Percentiles rank a stretch among this genome's conserved stretches.
Conservation (phyloP, 148 eudicot genomes). For the Cornus controversa region DNA sequence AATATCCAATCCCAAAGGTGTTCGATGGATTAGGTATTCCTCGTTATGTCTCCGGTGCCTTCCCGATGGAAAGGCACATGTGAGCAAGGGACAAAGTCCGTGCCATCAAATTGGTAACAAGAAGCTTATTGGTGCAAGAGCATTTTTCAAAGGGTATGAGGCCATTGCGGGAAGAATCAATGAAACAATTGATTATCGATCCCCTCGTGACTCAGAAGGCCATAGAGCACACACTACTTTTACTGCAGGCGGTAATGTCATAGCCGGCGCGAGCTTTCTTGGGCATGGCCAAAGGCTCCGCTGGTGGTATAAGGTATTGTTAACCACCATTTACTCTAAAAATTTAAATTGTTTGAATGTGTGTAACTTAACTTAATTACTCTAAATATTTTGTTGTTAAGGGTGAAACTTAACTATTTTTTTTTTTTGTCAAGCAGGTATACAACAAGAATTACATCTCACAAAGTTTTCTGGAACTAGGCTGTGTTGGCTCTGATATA, state of each 20-base stretch:
- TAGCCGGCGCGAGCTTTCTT: constrained; percentile 51
- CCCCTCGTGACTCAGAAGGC: constrained; percentile 67
- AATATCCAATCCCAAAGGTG: too few species aligned
- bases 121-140: constrained; percentile 67
- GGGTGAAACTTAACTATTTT: too few species aligned
- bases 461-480: constrained; percentile 59
- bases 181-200: constrained; percentile 51
- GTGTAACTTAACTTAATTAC: too few species aligned
- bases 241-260: constrained; percentile 58
- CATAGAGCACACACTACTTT: constrained; percentile 85
- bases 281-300: constrained; percentile 59
- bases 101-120: constrained; percentile 50
- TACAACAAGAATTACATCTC: constrained; percentile 67
- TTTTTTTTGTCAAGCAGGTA: too few species aligned
- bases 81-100: constrained; percentile 53
- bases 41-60: constrained; percentile 50
- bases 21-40: too few species aligned
- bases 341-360: too few species aligned
- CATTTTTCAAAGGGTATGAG: constrained; percentile 64
- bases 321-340: too few species aligned
- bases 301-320: constrained; percentile 71
- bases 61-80: constrained; percentile 66
- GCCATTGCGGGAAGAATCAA: constrained; percentile 54
- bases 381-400: too few species aligned
- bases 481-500: constrained; percentile 67